phyloP scores from a whole-genome alignment of 176 grass and related monocot species.

The Dendrocalamus sinicus region DNA sequence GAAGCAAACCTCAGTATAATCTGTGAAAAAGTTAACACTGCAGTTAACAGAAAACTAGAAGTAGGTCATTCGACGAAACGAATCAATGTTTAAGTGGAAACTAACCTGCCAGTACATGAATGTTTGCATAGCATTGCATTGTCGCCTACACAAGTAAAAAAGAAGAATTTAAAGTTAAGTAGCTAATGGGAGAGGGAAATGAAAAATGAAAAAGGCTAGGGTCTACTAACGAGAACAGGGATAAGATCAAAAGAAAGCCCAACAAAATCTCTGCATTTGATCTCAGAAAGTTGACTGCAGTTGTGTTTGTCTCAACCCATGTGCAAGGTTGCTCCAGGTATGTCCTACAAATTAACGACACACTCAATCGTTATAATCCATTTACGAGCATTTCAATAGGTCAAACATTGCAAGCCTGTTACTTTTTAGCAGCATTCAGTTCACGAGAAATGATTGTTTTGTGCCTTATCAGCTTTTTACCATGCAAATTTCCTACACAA shows the following conservation, averaged over 20 bases:
- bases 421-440: background rate
- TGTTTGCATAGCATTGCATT: conserved; percentile 86
- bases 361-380: conserved; percentile 16
- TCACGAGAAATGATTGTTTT: conserved; percentile 18
- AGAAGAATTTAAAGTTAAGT: conserved; percentile 37
- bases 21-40: background rate
- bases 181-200: conserved; percentile 4
- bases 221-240: conserved; percentile 89
- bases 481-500: conserved; percentile 20
- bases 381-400: conserved; percentile 37
- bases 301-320: conserved; percentile 78
- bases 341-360: conserved; percentile 62
- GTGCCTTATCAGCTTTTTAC: background rate
- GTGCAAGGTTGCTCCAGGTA: conserved; percentile 86
- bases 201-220: conserved; percentile 36
- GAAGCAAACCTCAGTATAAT: background rate
- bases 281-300: conserved; percentile 69
- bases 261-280: conserved; percentile 89
- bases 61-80: background rate
- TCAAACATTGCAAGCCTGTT: background rate
- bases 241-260: conserved; percentile 85
- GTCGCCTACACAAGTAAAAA: conserved; percentile 67
- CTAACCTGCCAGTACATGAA: conserved; percentile 99
- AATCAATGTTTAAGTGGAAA: conserved; percentile 14
- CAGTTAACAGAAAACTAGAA: conserved; percentile 27